Evolutionary conservation across 2,329 filamentous ascomycete species (phyloP).

Genomic region (Hortaea werneckii): DNA sequence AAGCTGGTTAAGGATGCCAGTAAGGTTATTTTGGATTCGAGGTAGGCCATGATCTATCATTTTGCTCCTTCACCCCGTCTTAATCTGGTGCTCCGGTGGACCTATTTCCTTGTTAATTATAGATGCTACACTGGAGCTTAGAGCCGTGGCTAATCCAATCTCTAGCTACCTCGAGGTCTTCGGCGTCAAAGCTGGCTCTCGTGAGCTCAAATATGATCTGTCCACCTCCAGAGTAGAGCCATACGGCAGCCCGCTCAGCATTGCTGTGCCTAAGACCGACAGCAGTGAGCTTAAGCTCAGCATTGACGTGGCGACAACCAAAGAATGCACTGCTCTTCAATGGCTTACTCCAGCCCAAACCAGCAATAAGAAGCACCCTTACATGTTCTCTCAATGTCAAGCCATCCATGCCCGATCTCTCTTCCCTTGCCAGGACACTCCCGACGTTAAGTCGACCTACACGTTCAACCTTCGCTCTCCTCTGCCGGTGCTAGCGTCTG

Average conservation of each 20-base stretch:
- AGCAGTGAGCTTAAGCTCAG: conserved; percentile 20
- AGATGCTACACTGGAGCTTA: too few relatives aligned
- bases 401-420: conserved; percentile 89
- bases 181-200: conserved; percentile 58
- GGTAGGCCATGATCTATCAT: conserved; percentile 18
- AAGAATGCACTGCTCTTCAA: conserved; percentile 82
- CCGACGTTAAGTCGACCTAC: conserved; percentile 93
- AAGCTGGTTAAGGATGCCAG: conserved; percentile 64
- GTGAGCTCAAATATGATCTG: conserved; percentile 57
- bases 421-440: conserved; percentile 95
- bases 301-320: conserved; percentile 60
- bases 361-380: conserved; percentile 88
- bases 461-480: conserved; percentile 79
- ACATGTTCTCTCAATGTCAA: conserved; percentile 98
- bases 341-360: conserved; percentile 93
- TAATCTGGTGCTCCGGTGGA: too few relatives aligned
- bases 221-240: conserved; percentile 58
- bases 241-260: conserved; percentile 61
- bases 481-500: conserved; percentile 84
- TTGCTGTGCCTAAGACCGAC: conserved; percentile 39
- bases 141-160: too few relatives aligned
- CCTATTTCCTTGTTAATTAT: too few relatives aligned
- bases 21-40: conserved; percentile 78
- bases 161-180: conserved; percentile 59
- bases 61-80: too few relatives aligned